phyloP scores from a whole-genome alignment of 2,329 filamentous ascomycete species.

The Sclerotiophoma versabilis region DNA sequence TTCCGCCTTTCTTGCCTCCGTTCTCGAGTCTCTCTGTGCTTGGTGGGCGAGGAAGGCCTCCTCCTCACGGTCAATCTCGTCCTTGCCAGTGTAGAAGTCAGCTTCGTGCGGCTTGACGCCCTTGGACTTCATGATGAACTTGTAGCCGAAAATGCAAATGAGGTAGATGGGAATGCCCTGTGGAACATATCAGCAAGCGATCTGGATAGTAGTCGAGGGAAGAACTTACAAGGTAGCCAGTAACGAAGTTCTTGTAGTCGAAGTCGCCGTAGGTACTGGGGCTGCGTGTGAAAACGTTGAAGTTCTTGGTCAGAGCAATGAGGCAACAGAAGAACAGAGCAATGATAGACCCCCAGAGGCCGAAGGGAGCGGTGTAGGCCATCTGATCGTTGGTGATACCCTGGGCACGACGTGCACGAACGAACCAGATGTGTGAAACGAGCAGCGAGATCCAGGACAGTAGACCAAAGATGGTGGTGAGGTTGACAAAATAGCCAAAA shows the following conservation, averaged over 20 bases:
- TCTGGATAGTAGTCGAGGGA: rapidly evolving
- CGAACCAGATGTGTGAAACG: constrained; percentile 58
- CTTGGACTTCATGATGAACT: constrained; percentile 37
- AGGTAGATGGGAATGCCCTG: constrained; percentile 76
- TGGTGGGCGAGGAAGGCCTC: constrained; percentile 69
- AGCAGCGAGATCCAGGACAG: constrained; percentile 60
- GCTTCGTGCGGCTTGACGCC: constrained; percentile 63
- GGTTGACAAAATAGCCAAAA: constrained; percentile 59
- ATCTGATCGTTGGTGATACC: constrained; percentile 53
- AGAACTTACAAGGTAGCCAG: constrained; percentile 63
- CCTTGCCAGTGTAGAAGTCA: constrained; percentile 77
- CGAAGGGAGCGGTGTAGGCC: constrained; percentile 72
- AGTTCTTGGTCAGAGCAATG: constrained; percentile 85
- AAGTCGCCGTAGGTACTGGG: constrained; percentile 60
- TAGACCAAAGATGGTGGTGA: constrained; percentile 51
- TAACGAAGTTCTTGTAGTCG: constrained; percentile 79
- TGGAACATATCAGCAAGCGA: neutral
- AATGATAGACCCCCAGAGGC: constrained; percentile 71
- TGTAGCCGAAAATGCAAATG: constrained; percentile 66
- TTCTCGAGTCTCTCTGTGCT: constrained; percentile 50
- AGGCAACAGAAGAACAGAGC: constrained; percentile 75
- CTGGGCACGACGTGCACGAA: constrained; percentile 55
- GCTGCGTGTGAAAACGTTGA: constrained; percentile 68
- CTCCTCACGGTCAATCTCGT: constrained; percentile 75
- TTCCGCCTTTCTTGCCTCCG: constrained; percentile 42